These are phyloP conservation scores for Aspergillus olivimuriae DNA, from an alignment of 495 filamentous ascomycete species.

Conservation along the genomic window DNA sequence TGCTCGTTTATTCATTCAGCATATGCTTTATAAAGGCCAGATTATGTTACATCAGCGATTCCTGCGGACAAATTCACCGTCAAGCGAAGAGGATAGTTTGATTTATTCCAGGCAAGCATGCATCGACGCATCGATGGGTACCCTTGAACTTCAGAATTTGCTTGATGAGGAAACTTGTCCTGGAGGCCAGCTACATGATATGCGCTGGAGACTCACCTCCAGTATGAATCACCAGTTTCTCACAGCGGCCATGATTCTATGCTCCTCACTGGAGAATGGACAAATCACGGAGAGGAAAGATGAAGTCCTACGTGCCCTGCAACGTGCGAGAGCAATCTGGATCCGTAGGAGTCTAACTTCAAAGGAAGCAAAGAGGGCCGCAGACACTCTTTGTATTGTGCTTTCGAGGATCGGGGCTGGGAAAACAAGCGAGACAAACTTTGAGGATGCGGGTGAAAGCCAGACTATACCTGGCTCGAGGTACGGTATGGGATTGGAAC, in stretches of 20 bases:
- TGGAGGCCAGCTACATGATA: constrained; percentile 20
- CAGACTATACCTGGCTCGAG: background rate
- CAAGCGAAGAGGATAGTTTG: constrained; percentile 12
- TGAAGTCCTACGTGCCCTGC: constrained; percentile 18
- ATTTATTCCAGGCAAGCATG: constrained; percentile 17
- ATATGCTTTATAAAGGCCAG: constrained; percentile 30
- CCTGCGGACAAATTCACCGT: constrained; percentile 16
- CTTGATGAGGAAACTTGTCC: constrained; percentile 23
- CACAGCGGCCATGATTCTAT: constrained; percentile 46
- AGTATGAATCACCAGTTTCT: constrained; percentile 23
- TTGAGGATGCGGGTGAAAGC: background rate
- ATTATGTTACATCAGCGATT: constrained; percentile 33
- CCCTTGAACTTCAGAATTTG: constrained; percentile 15
- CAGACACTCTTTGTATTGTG: constrained; percentile 15
- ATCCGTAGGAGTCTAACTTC: constrained; percentile 18
- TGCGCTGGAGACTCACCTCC: constrained; percentile 18
- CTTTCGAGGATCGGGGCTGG: constrained; percentile 8
- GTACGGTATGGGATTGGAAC: background rate
- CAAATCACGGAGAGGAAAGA: constrained; percentile 6
- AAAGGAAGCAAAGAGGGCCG: constrained; percentile 18
- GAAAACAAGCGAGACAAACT: background rate
- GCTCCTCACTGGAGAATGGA: constrained; percentile 31
- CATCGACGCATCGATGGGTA: constrained; percentile 16
- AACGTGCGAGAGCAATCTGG: constrained; percentile 14
- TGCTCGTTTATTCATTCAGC: constrained; percentile 23